Base-by-base conservation (phyloP, 169 alveolate genomes). In the Perkinsus marinus region DNA sequence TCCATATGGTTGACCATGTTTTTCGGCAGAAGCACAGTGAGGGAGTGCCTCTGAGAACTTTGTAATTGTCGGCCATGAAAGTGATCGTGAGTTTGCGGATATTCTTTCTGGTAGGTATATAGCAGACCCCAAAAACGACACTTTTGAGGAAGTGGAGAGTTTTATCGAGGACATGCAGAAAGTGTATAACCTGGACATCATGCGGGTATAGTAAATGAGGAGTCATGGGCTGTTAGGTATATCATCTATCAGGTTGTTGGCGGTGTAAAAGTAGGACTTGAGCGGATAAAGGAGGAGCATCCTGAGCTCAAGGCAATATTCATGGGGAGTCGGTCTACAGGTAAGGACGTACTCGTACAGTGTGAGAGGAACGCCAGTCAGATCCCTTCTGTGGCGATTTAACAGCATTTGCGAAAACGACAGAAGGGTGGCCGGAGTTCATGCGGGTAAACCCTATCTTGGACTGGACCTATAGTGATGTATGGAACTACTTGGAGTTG, bases 341-440 rank as follows among this genome's bases (percentile, higher is more conserved):
- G 79, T 57, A 30, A 57, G 79, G 0, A 6, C 3, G 19, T 10
- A 41, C 46, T 57, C 36, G 79, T 57, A 57, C 26, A 0, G 7
- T 57, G 79, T 57, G 9, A 13, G 3, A 57, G 34, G 22, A 2
- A 26, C 46, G 7, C 22, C 22, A 0, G 7, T 26, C 79, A 57
- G 79, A 57, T 16, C 79, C 79, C 22, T 57, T 13, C 79, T 57
- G 37, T 30, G 79, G 37, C 7, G 79, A 57, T 57, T 57, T 57
- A 26, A 2, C 22, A 16, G 36, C 79, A 5, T 57, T 57, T 16
- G 26, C 79, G 79, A 13, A 7, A 26, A 57, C 79, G 26, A 6
- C 79, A 7, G 79, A 13, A 26, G 94, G 94, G 2, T 94, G 96
- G 96, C 95, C 95, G 37, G 93, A 69, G 0, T 94, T 92, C 91